phyloP scores from a whole-genome alignment of 306 rosid species.

The Elaeagnus macrophylla region DNA sequence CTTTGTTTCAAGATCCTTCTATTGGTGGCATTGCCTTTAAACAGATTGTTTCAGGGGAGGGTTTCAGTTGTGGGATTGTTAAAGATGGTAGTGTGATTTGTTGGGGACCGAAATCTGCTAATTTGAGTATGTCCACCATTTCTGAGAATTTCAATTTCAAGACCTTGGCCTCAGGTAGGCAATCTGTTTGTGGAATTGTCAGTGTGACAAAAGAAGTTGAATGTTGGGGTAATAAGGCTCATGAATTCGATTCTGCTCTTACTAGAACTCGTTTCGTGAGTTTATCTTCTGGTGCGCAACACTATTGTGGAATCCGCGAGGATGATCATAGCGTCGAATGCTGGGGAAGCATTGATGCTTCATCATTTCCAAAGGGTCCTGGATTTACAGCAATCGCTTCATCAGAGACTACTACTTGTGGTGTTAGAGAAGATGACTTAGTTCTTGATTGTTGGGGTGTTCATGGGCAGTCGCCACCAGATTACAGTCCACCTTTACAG shows the following conservation, averaged over 20 bases:
- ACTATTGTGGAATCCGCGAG: conserved; percentile 54
- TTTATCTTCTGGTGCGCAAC: conserved; percentile 45
- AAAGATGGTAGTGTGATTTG: conserved; percentile 56
- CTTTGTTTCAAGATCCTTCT: conserved; percentile 28
- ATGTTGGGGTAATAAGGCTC: conserved; percentile 50
- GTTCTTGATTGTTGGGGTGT: conserved; percentile 70
- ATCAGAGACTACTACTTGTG: conserved; percentile 59
- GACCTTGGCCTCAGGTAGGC: conserved; percentile 41
- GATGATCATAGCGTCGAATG: conserved; percentile 59
- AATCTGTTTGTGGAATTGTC: conserved; percentile 48
- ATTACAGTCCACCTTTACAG: conserved; percentile 61
- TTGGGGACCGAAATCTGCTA: conserved; percentile 60
- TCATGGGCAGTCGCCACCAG: conserved; percentile 25
- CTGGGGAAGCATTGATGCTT: conserved; percentile 58
- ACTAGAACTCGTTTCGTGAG: conserved; percentile 17
- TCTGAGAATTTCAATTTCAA: conserved; percentile 25
- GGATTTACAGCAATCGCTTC: conserved; percentile 70
- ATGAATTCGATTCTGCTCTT: conserved; percentile 29
- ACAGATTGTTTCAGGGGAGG: conserved; percentile 55
- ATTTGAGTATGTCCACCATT: conserved; percentile 29
- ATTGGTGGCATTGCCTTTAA: conserved; percentile 31
- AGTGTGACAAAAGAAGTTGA: conserved; percentile 30
- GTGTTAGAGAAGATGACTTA: conserved; percentile 64
- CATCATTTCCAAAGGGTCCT: conserved; percentile 40
- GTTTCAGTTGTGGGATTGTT: conserved; percentile 48